These are phyloP conservation scores for Podaxis carcinomalis DNA, from an alignment of 768 basidiomycete genomes.

Conservation along the genomic window DNA sequence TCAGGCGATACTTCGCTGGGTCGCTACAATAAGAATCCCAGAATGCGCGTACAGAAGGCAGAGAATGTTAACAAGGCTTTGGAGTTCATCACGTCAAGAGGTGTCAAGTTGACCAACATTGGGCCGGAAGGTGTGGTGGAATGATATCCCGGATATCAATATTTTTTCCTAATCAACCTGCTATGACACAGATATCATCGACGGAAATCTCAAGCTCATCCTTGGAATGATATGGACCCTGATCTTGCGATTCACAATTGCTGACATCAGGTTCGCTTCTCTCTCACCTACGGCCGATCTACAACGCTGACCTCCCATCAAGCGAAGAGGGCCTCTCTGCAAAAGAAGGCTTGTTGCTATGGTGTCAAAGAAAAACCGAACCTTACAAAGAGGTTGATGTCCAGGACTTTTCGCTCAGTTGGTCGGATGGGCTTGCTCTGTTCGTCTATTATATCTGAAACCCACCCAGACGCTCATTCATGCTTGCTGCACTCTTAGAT, in stretches of 20 bases:
- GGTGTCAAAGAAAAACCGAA: constrained; percentile 96
- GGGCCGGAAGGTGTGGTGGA: constrained; percentile 78
- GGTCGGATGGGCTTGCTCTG: constrained; percentile 95
- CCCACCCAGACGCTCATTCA: constrained; percentile 7
- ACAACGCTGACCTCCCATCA: constrained; percentile 13
- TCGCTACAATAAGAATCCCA: constrained; percentile 86
- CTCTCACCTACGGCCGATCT: background rate
- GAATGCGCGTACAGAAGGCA: constrained; percentile 93
- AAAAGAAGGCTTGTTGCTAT: constrained; percentile 93
- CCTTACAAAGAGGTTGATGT: constrained; percentile 91
- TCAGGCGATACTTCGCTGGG: constrained; percentile 90
- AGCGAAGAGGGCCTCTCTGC: constrained; percentile 99
- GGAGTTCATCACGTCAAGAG: constrained; percentile 90
- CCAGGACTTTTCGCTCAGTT: constrained; percentile 88
- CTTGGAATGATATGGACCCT: constrained; percentile 99
- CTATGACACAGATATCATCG: constrained; percentile 79
- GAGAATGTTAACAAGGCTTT: constrained; percentile 98
- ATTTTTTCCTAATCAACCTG: constrained; percentile 4
- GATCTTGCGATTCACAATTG: constrained; percentile 95
- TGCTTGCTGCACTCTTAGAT: constrained; percentile 43
- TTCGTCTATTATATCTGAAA: constrained; percentile 36
- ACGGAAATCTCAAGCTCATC: constrained; percentile 97
- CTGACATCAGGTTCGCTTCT: constrained; percentile 86
- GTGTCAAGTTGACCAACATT: constrained; percentile 96
- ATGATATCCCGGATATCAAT: background rate